Conservation (phyloP, 2,329 filamentous ascomycete species). For the Incumbomyces delicatus region DNA sequence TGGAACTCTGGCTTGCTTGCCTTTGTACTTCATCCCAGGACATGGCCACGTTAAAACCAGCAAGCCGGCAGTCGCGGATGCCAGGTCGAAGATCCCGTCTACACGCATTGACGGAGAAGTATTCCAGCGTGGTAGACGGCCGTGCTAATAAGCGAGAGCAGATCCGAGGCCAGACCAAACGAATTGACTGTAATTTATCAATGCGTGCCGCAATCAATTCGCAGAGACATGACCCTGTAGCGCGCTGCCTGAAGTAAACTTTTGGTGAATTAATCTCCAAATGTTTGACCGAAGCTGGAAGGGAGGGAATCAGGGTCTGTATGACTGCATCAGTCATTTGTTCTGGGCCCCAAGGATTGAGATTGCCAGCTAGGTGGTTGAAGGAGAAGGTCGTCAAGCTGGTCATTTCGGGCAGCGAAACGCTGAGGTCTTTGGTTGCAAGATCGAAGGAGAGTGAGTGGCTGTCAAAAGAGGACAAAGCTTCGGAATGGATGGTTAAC, state of each 20-base stretch:
- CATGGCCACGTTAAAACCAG: not conserved
- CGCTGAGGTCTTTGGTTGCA: not conserved
- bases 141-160: not conserved
- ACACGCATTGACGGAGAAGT: not conserved
- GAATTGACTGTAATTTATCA: slow-evolving; percentile 1
- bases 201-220: not conserved
- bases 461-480: no score
- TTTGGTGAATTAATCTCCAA: not conserved
- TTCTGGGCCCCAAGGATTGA: not conserved
- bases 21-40: not conserved
- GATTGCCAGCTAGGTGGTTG: not conserved
- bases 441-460: no score
- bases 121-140: not conserved
- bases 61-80: not conserved
- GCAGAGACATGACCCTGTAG: not conserved
- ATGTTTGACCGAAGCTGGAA: not conserved
- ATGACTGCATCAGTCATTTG: not conserved
- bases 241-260: not conserved
- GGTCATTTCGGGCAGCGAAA: not conserved
- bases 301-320: not conserved
- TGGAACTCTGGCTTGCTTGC: not conserved
- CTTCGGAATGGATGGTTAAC: not conserved
- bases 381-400: slow-evolving; percentile 2
- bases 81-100: not conserved
- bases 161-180: not conserved